Conservation (phyloP, 208 protist genomes). For the Trypanosoma scelopori region DNA sequence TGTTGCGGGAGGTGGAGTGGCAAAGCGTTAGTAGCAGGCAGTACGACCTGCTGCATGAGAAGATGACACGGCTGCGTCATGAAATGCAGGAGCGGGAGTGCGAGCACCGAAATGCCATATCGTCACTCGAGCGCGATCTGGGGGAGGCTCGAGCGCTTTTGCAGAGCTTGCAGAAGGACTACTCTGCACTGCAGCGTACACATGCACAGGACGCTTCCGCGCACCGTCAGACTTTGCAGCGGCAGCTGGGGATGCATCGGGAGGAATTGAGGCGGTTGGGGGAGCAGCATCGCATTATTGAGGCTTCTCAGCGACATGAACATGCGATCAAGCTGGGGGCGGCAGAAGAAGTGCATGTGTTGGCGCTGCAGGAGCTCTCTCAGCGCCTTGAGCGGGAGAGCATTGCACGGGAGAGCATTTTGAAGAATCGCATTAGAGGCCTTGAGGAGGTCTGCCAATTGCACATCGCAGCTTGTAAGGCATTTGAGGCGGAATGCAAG, state of each 20-base stretch:
- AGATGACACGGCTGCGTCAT: background rate
- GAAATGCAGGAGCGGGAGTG: constrained; percentile 6
- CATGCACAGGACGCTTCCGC: background rate
- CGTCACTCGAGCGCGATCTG: constrained; percentile 22
- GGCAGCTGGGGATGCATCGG: constrained; percentile 3
- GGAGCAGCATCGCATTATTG: background rate
- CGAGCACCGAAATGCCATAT: background rate
- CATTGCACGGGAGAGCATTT: background rate
- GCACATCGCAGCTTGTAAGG: background rate
- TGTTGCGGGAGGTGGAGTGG: background rate
- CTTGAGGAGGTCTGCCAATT: background rate
- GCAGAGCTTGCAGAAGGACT: background rate
- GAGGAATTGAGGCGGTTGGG: constrained; percentile 3
- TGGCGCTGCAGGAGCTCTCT: background rate
- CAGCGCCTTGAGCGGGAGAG: constrained; percentile 15
- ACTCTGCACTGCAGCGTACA: constrained; percentile 1
- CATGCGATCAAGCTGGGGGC: background rate
- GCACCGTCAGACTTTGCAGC: background rate
- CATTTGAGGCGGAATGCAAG: background rate
- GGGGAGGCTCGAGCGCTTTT: constrained; percentile 11
- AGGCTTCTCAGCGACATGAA: background rate
- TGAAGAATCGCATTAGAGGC: background rate
- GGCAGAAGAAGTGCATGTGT: background rate
- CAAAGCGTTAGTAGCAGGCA: background rate
- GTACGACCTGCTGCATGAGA: background rate